Conservation (phyloP, 2,329 filamentous ascomycete genomes). For the Pseudogymnoascus sp. region DNA sequence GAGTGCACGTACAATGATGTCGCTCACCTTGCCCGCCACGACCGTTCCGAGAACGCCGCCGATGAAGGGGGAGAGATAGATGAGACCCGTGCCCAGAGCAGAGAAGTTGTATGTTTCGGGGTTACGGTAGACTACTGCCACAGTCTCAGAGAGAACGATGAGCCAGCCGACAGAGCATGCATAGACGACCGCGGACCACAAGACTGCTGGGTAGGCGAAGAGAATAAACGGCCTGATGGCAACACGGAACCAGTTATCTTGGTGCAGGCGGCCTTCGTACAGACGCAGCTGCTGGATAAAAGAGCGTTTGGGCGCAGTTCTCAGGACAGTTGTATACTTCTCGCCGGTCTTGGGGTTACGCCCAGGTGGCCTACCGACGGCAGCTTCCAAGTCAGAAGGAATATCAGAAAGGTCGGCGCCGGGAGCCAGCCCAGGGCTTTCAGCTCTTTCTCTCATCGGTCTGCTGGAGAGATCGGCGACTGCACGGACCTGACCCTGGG, state of each 20-base stretch:
- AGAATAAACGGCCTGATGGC: slow-evolving; percentile 77
- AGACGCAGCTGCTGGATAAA: slow-evolving; percentile 69
- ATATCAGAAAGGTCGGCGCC: neutral
- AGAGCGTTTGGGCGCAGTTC: slow-evolving; percentile 59
- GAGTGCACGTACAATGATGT: slow-evolving; percentile 78
- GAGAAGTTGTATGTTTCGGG: slow-evolving; percentile 70
- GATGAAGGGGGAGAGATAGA: slow-evolving; percentile 86
- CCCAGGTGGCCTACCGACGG: neutral
- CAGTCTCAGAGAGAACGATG: slow-evolving; percentile 85
- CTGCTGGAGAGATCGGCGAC: neutral
- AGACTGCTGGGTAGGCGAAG: slow-evolving; percentile 77
- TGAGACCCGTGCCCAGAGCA: slow-evolving; percentile 71
- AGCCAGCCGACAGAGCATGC: slow-evolving; percentile 88
- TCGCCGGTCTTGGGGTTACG: neutral
- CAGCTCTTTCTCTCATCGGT: neutral
- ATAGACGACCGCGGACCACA: slow-evolving; percentile 85
- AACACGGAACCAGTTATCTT: slow-evolving; percentile 74
- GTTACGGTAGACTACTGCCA: slow-evolving; percentile 72
- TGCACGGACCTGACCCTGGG: neutral
- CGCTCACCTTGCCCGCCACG: slow-evolving; percentile 81
- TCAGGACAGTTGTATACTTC: slow-evolving; percentile 55
- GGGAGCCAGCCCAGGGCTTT: neutral
- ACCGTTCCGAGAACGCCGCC: slow-evolving; percentile 86
- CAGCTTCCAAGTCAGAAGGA: neutral
- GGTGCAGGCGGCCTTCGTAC: slow-evolving; percentile 70